Percentiles rank a stretch among this genome's conserved stretches.
Evolutionary conservation across 2,329 filamentous ascomycete genomes (phyloP).

Genomic region (Neonectria neomacrospora): DNA sequence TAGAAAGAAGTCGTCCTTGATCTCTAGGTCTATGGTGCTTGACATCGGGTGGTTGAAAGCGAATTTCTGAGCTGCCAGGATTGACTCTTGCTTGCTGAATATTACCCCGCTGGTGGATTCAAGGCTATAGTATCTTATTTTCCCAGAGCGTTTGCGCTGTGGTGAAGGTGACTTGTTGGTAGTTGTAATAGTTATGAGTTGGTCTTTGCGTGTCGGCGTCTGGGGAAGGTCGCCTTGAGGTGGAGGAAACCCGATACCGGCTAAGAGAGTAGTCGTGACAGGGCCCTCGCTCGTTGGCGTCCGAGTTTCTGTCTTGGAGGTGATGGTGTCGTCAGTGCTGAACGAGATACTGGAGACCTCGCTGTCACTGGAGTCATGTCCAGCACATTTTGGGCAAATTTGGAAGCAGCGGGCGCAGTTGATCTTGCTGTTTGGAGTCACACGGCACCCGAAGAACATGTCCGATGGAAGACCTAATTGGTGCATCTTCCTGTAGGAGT

Average conservation of each 20-base stretch:
- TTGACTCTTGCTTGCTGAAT: background rate
- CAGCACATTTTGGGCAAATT: background rate
- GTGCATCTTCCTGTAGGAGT: background rate
- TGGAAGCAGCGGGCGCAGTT: constrained; percentile 6
- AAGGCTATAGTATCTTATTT: background rate
- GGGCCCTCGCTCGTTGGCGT: background rate
- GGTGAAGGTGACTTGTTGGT: background rate
- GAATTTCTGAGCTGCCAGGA: background rate
- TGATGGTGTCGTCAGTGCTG: background rate
- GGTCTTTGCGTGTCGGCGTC: background rate
- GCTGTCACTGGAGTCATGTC: background rate
- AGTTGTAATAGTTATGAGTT: background rate
- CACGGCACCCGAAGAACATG: background rate
- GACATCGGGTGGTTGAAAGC: background rate
- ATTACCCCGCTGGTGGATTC: background rate
- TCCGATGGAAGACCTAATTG: background rate
- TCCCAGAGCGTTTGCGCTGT: background rate
- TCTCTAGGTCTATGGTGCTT: background rate
- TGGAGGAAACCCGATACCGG: background rate
- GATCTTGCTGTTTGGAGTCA: background rate
- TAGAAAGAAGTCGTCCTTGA: background rate
- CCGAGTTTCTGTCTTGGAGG: background rate
- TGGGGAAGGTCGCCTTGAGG: background rate
- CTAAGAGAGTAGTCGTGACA: background rate
- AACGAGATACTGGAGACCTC: background rate